Base-by-base conservation (phyloP, 495 filamentous ascomycete genomes). In the Lasiosphaeris hirsuta region DNA sequence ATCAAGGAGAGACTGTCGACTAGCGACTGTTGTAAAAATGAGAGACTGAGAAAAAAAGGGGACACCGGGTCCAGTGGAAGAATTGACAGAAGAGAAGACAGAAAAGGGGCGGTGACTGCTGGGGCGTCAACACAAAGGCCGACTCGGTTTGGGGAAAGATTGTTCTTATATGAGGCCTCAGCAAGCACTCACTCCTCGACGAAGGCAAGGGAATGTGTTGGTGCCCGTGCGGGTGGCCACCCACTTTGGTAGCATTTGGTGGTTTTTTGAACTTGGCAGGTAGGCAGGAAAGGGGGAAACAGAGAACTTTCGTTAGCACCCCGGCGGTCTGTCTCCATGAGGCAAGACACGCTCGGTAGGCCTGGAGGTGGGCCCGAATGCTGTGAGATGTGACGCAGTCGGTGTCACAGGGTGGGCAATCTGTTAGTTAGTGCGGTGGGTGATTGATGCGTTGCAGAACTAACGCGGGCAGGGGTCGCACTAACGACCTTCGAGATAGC, bases 51-150 rank as follows among this genome's bases (percentile, higher is more conserved):
- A 52, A 38, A 15, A 14, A 14, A 62, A 42, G 17, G 19, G 41
- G 58, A 59, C 57, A 46, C 57, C 57, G 8, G 57, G 57, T 48
- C 57, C 51, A 33, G 34, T 17, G 15, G 19, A 10, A 38, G 23
- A 38, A 45, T 55, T 39, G 42, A 55, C 43, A 39, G 15, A 37
- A 47, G 15, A 18, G 48, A 49, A 43, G 43, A 52, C 39, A 37
- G 13, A 37, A 48, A 53, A 56, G 50, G 50, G 18, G 14, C n/a
- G 45, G 34, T 56, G 40, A 38, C 45, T 54, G 58, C 8, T 40
- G 34, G n/a, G 51, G 52, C 49, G 43, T 17, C 15, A 43, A 39
- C 44, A 38, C 39, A 14, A 18, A 54, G 7, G 19, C 30, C 14
- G 19, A 6, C 11, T 14, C 17, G 47, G 23, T 34, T n/a, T 35